Percentiles rank a stretch among this genome's conserved stretches.
phyloP scores from a whole-genome alignment of 2,329 filamentous ascomycete genomes.

The Microdochium paspali region DNA sequence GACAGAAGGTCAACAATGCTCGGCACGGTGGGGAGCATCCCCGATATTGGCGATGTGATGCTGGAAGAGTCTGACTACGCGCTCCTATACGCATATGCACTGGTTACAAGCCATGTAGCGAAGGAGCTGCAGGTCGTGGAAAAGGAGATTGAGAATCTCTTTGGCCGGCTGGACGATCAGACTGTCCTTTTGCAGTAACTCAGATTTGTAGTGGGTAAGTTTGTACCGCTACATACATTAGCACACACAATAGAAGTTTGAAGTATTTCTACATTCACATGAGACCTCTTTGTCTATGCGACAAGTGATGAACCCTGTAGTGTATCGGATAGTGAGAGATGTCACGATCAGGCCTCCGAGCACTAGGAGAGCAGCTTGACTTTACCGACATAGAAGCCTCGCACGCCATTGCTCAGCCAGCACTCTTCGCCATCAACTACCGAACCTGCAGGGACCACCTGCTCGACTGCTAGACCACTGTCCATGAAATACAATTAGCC shows the following conservation, averaged over 20 bases:
- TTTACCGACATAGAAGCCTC: conserved; percentile 58
- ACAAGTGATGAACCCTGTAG: too few species aligned
- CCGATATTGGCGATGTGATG: conserved; percentile 21
- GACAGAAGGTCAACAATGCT: conserved; percentile 8
- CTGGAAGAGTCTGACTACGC: conserved; percentile 78
- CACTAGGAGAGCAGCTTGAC: too few species aligned
- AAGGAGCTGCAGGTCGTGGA: conserved; percentile 54
- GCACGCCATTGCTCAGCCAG: conserved; percentile 82
- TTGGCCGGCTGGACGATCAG: conserved; percentile 54
- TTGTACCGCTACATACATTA: too few species aligned
- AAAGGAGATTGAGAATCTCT: conserved; percentile 51
- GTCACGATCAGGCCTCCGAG: too few species aligned
- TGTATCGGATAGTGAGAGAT: too few species aligned
- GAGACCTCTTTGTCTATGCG: too few species aligned
- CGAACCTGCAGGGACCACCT: conserved; percentile 46
- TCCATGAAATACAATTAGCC: neutral
- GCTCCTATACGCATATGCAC: conserved; percentile 80
- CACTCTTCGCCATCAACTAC: conserved; percentile 66
- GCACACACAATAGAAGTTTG: too few species aligned
- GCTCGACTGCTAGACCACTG: conserved; percentile 55
- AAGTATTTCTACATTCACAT: too few species aligned
- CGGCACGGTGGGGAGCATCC: conserved; percentile 11
- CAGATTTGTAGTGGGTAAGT: too few species aligned
- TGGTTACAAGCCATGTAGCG: conserved; percentile 58
- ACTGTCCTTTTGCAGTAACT: conserved; percentile 48